A percentile compares a stretch with the other conserved stretches of the same genome.
These are phyloP conservation scores for Maudiozyma humilis DNA, from an alignment of 1,139 yeast genomes.

Conservation along the genomic window DNA sequence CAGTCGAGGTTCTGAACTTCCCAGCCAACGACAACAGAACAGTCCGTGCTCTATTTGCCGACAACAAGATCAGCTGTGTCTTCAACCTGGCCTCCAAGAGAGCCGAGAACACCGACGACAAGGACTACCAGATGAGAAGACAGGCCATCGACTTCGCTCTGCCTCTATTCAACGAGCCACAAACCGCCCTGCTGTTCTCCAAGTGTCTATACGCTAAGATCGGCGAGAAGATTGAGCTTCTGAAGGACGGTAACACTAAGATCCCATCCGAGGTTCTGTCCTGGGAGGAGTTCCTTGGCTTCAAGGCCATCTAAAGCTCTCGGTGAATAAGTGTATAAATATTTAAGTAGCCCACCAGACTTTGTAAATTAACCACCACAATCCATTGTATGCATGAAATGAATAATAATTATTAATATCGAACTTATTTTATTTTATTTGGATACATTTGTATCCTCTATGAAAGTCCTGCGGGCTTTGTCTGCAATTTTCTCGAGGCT, in stretches of 20 bases:
- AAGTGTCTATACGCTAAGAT: conserved; percentile 71
- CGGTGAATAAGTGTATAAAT: conserved; percentile 1
- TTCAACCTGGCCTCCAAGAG: conserved; percentile 86
- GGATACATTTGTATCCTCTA: neutral
- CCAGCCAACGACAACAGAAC: conserved; percentile 91
- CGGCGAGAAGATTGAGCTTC: conserved; percentile 41
- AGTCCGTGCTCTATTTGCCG: conserved; percentile 85
- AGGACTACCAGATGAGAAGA: conserved; percentile 96
- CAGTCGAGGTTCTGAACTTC: conserved; percentile 62
- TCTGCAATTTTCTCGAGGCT: too few relatives aligned
- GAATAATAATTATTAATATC: neutral
- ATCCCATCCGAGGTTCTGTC: conserved; percentile 82
- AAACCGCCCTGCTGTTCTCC: conserved; percentile 82
- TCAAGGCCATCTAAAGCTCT: conserved; percentile 59
- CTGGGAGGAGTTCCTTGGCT: conserved; percentile 96
- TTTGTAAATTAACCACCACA: conserved; percentile 2
- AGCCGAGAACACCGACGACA: conserved; percentile 75
- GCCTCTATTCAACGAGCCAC: conserved; percentile 93
- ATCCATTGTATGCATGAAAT: neutral
- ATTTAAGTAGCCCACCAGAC: neutral
- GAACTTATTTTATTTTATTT: neutral
- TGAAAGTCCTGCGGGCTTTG: too few relatives aligned
- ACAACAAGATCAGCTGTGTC: conserved; percentile 74
- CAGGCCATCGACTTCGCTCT: conserved; percentile 97
- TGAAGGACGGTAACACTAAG: conserved; percentile 38